phyloP scores from a whole-genome alignment of 495 filamentous ascomycete species.

The Penicillium longicatenatum region DNA sequence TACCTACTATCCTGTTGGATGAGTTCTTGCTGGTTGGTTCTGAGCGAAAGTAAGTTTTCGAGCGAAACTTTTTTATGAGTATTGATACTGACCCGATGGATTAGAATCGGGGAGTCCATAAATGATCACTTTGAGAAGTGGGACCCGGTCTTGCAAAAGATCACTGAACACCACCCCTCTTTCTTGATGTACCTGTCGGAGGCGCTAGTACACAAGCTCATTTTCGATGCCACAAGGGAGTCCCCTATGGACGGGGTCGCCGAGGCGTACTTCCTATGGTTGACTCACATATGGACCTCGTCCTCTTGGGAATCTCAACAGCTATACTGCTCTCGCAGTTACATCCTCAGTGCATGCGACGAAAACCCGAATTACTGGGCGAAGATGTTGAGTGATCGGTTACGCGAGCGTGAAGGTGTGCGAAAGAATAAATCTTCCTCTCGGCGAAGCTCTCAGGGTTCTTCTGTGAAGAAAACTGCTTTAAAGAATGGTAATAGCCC shows the following conservation, averaged over 20 bases:
- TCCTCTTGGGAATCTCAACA: slow-evolving; percentile 32
- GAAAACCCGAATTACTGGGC: slow-evolving; percentile 38
- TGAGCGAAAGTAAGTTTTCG: slow-evolving; percentile 35
- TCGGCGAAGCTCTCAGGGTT: not conserved
- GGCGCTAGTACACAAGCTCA: slow-evolving; percentile 37
- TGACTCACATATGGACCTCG: slow-evolving; percentile 43
- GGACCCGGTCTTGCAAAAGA: slow-evolving; percentile 37
- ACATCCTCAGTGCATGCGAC: slow-evolving; percentile 38
- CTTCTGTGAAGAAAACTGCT: slow-evolving; percentile 1
- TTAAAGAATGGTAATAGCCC: not conserved
- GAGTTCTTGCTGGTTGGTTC: slow-evolving; percentile 29
- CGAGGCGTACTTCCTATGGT: slow-evolving; percentile 43
- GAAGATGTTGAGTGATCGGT: slow-evolving; percentile 20
- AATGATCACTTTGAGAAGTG: slow-evolving; percentile 33
- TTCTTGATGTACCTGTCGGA: slow-evolving; percentile 40
- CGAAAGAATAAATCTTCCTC: not conserved
- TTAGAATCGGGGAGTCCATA: slow-evolving; percentile 38
- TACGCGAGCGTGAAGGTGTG: slow-evolving; percentile 15
- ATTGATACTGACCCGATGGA: slow-evolving; percentile 9
- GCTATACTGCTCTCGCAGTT: slow-evolving; percentile 32
- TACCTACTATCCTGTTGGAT: slow-evolving; percentile 35
- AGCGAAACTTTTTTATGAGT: not conserved
- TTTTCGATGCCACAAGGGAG: slow-evolving; percentile 22
- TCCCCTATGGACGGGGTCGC: slow-evolving; percentile 22
- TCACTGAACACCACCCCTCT: slow-evolving; percentile 29